phyloP scores from a whole-genome alignment of 768 basidiomycete genomes.

The Solioccasus polychromus region DNA sequence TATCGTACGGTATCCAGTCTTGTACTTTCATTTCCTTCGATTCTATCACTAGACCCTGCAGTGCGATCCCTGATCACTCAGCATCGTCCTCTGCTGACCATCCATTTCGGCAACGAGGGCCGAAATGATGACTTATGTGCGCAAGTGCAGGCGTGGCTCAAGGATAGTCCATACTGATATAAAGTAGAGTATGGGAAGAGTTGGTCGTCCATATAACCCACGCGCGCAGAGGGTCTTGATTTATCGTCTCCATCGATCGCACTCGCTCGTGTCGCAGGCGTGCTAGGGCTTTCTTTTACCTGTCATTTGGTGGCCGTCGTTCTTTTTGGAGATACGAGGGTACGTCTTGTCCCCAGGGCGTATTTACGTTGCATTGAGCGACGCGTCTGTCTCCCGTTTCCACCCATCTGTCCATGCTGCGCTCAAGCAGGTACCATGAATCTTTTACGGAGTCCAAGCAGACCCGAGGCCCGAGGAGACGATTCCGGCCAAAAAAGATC shows the following conservation, averaged over 20 bases:
- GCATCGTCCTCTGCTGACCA: not conserved
- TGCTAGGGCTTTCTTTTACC: too few relatives aligned
- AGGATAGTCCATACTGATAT: constrained; percentile 15
- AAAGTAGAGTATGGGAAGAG: constrained; percentile 1
- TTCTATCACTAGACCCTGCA: not conserved
- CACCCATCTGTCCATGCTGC: too few relatives aligned
- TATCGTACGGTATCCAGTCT: too few relatives aligned
- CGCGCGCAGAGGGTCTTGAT: too few relatives aligned
- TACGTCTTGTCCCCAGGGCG: too few relatives aligned
- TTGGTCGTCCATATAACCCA: not conserved
- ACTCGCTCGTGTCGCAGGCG: too few relatives aligned
- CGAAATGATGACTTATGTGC: not conserved
- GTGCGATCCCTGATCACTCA: constrained; percentile 1
- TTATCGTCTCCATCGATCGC: too few relatives aligned
- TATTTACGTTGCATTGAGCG: too few relatives aligned
- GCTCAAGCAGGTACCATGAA: not conserved
- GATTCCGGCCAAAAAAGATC: not conserved
- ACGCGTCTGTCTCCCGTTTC: too few relatives aligned
- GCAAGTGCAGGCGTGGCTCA: constrained; percentile 8
- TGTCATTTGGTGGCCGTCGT: too few relatives aligned
- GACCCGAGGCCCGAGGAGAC: not conserved
- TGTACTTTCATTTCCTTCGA: not conserved
- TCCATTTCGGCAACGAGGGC: not conserved
- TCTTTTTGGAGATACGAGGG: too few relatives aligned
- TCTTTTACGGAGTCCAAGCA: not conserved